Conservation (phyloP, 2,329 filamentous ascomycete genomes). For the Plectosphaerella cucumerina region DNA sequence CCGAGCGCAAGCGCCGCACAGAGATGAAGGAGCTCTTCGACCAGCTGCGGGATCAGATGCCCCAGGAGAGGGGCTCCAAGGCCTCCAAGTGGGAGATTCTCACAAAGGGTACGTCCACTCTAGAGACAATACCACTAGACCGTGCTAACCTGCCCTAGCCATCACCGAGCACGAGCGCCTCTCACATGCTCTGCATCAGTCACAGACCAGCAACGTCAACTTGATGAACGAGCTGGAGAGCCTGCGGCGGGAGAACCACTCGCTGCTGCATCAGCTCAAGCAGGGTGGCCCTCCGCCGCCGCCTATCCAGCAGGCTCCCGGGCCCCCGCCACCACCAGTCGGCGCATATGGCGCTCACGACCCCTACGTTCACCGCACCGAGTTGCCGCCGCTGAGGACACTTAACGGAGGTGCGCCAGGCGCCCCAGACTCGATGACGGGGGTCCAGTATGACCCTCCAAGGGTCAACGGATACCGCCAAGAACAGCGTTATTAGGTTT, state of each 20-base stretch:
- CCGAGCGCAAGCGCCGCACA: constrained; percentile 76
- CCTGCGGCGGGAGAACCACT: constrained; percentile 45
- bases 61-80: constrained; percentile 76
- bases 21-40: constrained; percentile 90
- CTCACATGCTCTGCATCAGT: constrained; percentile 39
- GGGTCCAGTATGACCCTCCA: constrained; percentile 57
- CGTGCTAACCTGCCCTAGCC: constrained; percentile 32
- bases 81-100: constrained; percentile 88
- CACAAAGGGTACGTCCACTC: constrained; percentile 66
- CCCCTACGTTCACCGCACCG: constrained; percentile 33
- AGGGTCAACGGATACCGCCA: constrained; percentile 42
- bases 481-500: constrained; percentile 27
- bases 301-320: constrained; percentile 3
- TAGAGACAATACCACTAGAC: constrained; percentile 4
- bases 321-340: constrained; percentile 16
- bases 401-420: constrained; percentile 39
- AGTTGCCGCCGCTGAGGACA: constrained; percentile 54
- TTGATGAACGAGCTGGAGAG: constrained; percentile 40
- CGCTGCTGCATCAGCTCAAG: constrained; percentile 41
- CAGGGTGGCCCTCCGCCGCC: constrained; percentile 27
- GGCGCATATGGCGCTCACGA: constrained; percentile 19
- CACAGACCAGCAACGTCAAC: constrained; percentile 40
- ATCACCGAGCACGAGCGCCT: constrained; percentile 59
- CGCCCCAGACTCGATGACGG: constrained; percentile 59
- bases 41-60: constrained; percentile 71